These are phyloP conservation scores for Schizophyllum amplum DNA, from an alignment of 1,284 basidiomycete genomes.

Conservation along the genomic window DNA sequence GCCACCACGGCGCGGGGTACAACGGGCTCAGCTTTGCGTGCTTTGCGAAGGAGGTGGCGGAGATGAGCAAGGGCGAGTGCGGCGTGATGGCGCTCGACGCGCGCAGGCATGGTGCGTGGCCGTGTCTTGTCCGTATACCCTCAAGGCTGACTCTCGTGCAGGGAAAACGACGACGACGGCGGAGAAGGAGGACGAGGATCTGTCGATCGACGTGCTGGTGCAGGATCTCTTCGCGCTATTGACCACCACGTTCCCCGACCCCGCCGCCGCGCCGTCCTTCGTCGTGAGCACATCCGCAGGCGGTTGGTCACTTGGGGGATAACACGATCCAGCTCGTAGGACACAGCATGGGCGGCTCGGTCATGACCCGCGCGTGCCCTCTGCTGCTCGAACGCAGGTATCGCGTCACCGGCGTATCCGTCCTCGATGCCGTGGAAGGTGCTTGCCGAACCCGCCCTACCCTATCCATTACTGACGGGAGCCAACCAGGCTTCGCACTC, in stretches of 20 bases:
- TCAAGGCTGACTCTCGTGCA: background rate
- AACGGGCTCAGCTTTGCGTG: constrained; percentile 85
- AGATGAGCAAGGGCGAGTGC: constrained; percentile 59
- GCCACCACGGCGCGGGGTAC: constrained; percentile 94
- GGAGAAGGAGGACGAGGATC: constrained; percentile 47
- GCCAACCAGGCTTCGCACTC: constrained; percentile 74
- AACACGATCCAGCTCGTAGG: constrained; percentile 57
- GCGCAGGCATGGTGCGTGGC: constrained; percentile 75
- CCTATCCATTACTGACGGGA: constrained; percentile 1
- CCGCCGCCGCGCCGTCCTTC: constrained; percentile 56
- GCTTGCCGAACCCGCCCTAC: background rate
- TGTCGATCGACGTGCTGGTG: constrained; percentile 66
- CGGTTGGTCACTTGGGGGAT: background rate
- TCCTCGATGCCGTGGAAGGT: constrained; percentile 97
- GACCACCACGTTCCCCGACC: constrained; percentile 60
- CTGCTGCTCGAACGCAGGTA: constrained; percentile 59
- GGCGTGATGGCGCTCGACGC: constrained; percentile 85
- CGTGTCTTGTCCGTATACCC: constrained; percentile 2
- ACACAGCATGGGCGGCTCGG: constrained; percentile 89
- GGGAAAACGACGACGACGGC: constrained; percentile 17
- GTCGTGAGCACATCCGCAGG: constrained; percentile 56
- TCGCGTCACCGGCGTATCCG: constrained; percentile 73
- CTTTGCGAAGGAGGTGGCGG: constrained; percentile 71
- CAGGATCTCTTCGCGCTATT: constrained; percentile 67
- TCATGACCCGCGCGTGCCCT: constrained; percentile 68